Percentiles rank a stretch among this genome's conserved stretches.
Conservation (phyloP, 345 rosid species). For the Gynandropsis gynandra region DNA sequence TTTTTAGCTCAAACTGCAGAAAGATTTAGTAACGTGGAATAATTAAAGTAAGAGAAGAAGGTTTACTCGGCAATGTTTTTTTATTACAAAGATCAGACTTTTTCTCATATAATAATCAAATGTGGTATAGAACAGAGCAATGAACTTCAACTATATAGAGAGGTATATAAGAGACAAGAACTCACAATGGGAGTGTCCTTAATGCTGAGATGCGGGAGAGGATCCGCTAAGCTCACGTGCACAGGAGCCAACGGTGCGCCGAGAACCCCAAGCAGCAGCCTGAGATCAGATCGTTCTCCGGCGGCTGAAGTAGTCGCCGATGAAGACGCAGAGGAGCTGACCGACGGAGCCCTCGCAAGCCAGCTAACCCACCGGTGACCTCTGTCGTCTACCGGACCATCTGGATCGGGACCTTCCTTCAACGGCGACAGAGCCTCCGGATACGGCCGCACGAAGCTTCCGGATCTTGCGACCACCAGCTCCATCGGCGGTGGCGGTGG, state of each 20-base stretch:
- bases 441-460: constrained; percentile 25
- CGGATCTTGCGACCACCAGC: constrained; percentile 39
- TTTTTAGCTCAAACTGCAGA: too few species aligned
- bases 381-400: constrained; percentile 13
- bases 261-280: constrained; percentile 77
- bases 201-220: constrained; percentile 76
- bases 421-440: constrained; percentile 51
- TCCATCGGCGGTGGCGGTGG: too few species aligned
- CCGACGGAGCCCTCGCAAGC: constrained; percentile 46
- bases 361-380: constrained; percentile 30
- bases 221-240: constrained; percentile 63
- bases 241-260: constrained; percentile 95
- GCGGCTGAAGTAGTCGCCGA: constrained; percentile 26
- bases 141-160: background rate
- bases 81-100: too few species aligned
- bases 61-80: too few species aligned
- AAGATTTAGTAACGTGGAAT: too few species aligned
- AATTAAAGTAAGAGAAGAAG: too few species aligned
- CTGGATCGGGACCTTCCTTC: constrained; percentile 33
- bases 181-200: constrained; percentile 84
- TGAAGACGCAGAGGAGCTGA: constrained; percentile 29
- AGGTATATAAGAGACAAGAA: constrained; percentile 23
- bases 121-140: too few species aligned
- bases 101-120: too few species aligned
- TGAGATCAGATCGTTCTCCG: constrained; percentile 68